Evolutionary conservation across 2,329 filamentous ascomycete species (phyloP).

Genomic region (Xylariaceae sp.): DNA sequence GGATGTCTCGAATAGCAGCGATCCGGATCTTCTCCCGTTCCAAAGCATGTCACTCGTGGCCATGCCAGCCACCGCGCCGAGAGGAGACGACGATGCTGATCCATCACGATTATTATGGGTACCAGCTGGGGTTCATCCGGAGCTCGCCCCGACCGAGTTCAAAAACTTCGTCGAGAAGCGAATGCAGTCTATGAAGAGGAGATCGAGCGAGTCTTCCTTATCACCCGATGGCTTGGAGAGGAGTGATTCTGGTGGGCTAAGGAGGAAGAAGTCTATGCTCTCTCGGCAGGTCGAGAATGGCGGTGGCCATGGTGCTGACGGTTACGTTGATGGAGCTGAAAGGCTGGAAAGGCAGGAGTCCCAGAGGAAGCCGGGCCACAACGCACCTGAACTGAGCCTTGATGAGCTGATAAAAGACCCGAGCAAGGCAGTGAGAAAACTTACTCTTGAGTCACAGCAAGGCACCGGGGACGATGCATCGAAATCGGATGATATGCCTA

Average conservation of each 20-base stretch:
- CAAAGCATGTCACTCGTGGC: conserved; percentile 58
- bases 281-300: conserved; percentile 83
- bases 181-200: conserved; percentile 80
- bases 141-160: conserved; percentile 92
- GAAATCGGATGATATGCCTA: conserved; percentile 69
- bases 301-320: conserved; percentile 49
- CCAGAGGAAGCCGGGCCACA: conserved; percentile 39
- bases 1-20: conserved; percentile 71
- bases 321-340: conserved; percentile 80
- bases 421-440: conserved; percentile 61
- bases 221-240: conserved; percentile 50
- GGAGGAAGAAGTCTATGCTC: conserved; percentile 91
- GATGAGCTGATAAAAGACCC: conserved; percentile 82
- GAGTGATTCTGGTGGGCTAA: conserved; percentile 58
- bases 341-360: conserved; percentile 70
- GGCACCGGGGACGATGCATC: conserved; percentile 35
- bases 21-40: conserved; percentile 72
- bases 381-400: conserved; percentile 60
- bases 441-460: conserved; percentile 55
- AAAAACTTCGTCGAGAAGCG: conserved; percentile 93
- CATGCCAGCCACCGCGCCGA: conserved; percentile 67
- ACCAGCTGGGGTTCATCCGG: conserved; percentile 86
- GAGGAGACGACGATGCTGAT: conserved; percentile 73
- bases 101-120: conserved; percentile 91
- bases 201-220: conserved; percentile 67